Base-by-base conservation (phyloP, 148 eudicot species). In the Dianthus caryophyllus region DNA sequence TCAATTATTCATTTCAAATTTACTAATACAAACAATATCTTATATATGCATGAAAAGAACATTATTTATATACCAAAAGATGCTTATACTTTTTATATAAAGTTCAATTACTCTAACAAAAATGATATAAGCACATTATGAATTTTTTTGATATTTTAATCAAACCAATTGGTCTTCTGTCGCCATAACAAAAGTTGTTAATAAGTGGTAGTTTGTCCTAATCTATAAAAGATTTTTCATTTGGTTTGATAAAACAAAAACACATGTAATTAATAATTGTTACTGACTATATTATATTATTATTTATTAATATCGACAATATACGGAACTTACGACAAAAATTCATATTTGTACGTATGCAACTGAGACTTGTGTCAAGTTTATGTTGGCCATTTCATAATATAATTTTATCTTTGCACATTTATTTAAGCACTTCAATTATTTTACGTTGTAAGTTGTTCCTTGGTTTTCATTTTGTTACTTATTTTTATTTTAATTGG, bases 241-340 rank as follows among this genome's bases (percentile, higher is more conserved):
- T 64, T 47, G 51, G 64, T 67, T 73, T 67, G 61, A 66, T 49
- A 51, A 53, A 72, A 74, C 63, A 67, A 66, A 50, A 29, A 41
- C 8, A 66, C n/a, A 60, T 36, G 26, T 31, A 17, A 30, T 27
- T 56, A 56, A 26, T 1, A 2, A 27, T 3, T 56, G n/a, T 33
- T 2, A 33, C 38, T 33, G 7, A 33, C 7, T 33, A 33, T 33
- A 2, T 33, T 33, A 33, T 33, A 2, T 33, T 33, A 33, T 33
- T 33, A 7, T 33, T 2, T 2, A 33, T 33, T 33, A 2, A 7
- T 33, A 33, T 33, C 38, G 38, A 33, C 38, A 33, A 33, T 2
- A 33, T 33, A 33, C 38, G 38, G 38, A 33, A 33, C 38, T 33
- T 33, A 33, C 4, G 38, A 33, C 38, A 33, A 33, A 33, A 33